Conservation (phyloP, 345 rosid genomes). For the Rhodamnia rubescens region DNA sequence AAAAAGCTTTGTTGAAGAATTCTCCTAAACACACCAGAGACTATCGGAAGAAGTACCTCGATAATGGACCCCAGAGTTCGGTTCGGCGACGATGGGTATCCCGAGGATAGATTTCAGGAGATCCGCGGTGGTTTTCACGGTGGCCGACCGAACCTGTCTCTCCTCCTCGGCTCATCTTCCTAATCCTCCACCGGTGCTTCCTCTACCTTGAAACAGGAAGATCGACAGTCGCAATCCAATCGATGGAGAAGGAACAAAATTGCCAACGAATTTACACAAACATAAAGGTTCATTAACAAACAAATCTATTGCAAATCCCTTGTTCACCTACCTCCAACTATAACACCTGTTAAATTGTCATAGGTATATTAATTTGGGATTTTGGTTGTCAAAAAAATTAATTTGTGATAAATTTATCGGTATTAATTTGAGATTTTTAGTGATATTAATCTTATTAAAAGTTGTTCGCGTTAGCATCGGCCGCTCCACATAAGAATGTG, state of each 20-base stretch:
- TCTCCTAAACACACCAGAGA: neutral
- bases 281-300: too few relatives aligned
- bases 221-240: neutral
- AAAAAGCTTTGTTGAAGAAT: neutral
- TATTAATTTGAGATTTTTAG: too few relatives aligned
- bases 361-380: too few relatives aligned
- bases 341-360: too few relatives aligned
- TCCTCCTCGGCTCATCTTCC: constrained; percentile 56
- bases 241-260: neutral
- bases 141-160: constrained; percentile 20
- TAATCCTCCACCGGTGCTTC: neutral
- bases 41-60: constrained; percentile 36
- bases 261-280: neutral
- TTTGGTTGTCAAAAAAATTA: too few relatives aligned
- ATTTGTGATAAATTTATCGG: too few relatives aligned
- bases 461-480: too few relatives aligned
- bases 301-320: too few relatives aligned
- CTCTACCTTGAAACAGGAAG: neutral
- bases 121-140: constrained; percentile 57
- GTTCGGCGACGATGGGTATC: constrained; percentile 79
- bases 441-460: too few relatives aligned
- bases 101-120: constrained; percentile 94
- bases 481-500: too few relatives aligned
- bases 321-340: too few relatives aligned
- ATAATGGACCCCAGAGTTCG: constrained; percentile 89